Conservation (phyloP, 1,139 yeast species). For the Geotrichum reessii region DNA sequence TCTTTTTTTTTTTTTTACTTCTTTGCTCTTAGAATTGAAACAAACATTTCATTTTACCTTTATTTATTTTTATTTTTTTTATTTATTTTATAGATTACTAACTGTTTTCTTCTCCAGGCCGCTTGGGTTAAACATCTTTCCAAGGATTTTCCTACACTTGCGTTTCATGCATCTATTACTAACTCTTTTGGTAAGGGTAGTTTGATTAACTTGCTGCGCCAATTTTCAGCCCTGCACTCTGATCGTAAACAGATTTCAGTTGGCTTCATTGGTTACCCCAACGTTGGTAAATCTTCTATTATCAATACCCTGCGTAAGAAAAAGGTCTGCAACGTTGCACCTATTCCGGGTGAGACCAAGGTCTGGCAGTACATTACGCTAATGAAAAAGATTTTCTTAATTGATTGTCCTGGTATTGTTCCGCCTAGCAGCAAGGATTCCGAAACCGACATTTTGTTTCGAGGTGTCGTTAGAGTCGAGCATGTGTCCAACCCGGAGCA, state of each 20-base stretch:
- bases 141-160: conserved; percentile 87
- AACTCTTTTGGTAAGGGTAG: conserved; percentile 98
- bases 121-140: conserved; percentile 97
- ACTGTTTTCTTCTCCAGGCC: conserved; percentile 58
- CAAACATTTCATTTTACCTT: conserved; percentile 35
- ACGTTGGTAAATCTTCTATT: conserved; percentile 93
- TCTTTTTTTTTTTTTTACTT: conserved; percentile 20
- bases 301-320: conserved; percentile 89
- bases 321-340: conserved; percentile 96
- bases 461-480: conserved; percentile 97
- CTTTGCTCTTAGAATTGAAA: conserved; percentile 39
- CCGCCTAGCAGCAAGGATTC: conserved; percentile 89
- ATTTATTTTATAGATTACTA: conserved; percentile 45
- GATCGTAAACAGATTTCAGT: conserved; percentile 96
- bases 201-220: conserved; percentile 84
- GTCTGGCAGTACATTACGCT: conserved; percentile 98
- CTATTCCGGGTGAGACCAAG: conserved; percentile 97
- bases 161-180: conserved; percentile 96
- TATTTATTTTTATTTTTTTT: conserved; percentile 20
- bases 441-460: conserved; percentile 86
- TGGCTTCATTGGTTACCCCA: conserved; percentile 96
- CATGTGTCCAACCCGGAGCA: conserved; percentile 95
- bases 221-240: conserved; percentile 81
- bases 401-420: conserved; percentile 98
- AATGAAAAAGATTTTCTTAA: conserved; percentile 90